These are phyloP conservation scores for Trematosphaeria pertusa DNA, from an alignment of 2,329 filamentous ascomycete genomes.

Conservation along the genomic window DNA sequence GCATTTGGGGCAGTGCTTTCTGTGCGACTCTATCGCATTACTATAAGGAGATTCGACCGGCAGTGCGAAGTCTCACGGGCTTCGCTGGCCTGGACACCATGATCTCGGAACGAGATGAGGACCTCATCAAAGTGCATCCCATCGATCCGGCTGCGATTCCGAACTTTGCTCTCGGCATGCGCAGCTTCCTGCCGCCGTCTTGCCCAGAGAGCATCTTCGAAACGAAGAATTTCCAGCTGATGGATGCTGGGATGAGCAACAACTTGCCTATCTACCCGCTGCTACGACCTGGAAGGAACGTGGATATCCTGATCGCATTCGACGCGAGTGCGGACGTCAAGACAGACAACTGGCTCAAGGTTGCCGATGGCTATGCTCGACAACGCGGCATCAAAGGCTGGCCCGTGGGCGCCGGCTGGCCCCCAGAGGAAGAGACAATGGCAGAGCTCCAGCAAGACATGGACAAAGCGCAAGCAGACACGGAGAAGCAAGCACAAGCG, in stretches of 20 bases:
- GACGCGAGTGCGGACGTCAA: slow-evolving; percentile 93
- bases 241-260: slow-evolving; percentile 99
- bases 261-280: slow-evolving; percentile 96
- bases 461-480: slow-evolving; percentile 69
- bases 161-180: slow-evolving; percentile 86
- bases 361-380: slow-evolving; percentile 89
- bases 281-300: slow-evolving; percentile 82
- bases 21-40: slow-evolving; percentile 96
- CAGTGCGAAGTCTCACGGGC: slow-evolving; percentile 76
- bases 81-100: slow-evolving; percentile 80
- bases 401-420: slow-evolving; percentile 96
- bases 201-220: slow-evolving; percentile 79
- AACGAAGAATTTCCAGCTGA: slow-evolving; percentile 68
- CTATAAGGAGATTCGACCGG: slow-evolving; percentile 88
- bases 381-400: slow-evolving; percentile 92
- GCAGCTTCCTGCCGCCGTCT: slow-evolving; percentile 73
- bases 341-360: slow-evolving; percentile 94
- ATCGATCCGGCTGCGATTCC: slow-evolving; percentile 91
- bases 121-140: slow-evolving; percentile 90
- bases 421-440: slow-evolving; percentile 65
- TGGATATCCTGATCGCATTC: slow-evolving; percentile 91
- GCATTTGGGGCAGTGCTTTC: slow-evolving; percentile 96
- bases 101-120: slow-evolving; percentile 81
- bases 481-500: slow-evolving; percentile 65
- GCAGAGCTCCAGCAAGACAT: slow-evolving; percentile 70